Conservation (phyloP, 2,329 filamentous ascomycete species). For the Proliferodiscus dingleyae region DNA sequence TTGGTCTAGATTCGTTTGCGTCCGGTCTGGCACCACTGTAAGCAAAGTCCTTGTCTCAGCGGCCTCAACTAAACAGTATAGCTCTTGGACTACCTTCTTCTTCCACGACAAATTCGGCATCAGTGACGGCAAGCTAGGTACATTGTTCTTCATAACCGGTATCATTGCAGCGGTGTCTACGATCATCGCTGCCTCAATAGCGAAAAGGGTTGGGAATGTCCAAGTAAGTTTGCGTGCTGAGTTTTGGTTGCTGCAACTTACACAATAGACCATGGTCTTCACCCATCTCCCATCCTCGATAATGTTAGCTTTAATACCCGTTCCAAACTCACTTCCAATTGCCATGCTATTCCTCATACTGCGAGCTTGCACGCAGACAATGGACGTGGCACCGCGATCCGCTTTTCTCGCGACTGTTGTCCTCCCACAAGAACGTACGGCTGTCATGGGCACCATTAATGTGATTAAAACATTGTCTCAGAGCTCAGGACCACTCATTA, state of each 20-base stretch:
- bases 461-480: slow-evolving; percentile 62
- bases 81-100: slow-evolving; percentile 55
- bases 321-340: slow-evolving; percentile 47
- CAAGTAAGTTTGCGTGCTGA: slow-evolving; percentile 40
- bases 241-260: slow-evolving; percentile 22
- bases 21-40: slow-evolving; percentile 63
- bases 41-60: slow-evolving; percentile 19
- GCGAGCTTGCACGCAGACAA: slow-evolving; percentile 57
- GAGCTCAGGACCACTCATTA: slow-evolving; percentile 57
- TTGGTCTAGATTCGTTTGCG: slow-evolving; percentile 64
- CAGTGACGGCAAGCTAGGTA: slow-evolving; percentile 45
- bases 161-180: slow-evolving; percentile 48
- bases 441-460: slow-evolving; percentile 66
- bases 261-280: slow-evolving; percentile 63
- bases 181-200: slow-evolving; percentile 49
- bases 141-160: slow-evolving; percentile 50
- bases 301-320: slow-evolving; percentile 57
- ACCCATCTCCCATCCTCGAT: slow-evolving; percentile 67
- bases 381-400: slow-evolving; percentile 66
- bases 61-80: slow-evolving; percentile 35
- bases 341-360: slow-evolving; percentile 57
- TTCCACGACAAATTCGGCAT: slow-evolving; percentile 46
- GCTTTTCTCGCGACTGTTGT: slow-evolving; percentile 66
- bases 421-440: slow-evolving; percentile 60
- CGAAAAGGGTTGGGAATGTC: slow-evolving; percentile 55